Evolutionary conservation across 2,329 filamentous ascomycete species (phyloP), one percentile per base, ranked within the genome.

Genomic region (Aspergillus aculeatinus): DNA sequence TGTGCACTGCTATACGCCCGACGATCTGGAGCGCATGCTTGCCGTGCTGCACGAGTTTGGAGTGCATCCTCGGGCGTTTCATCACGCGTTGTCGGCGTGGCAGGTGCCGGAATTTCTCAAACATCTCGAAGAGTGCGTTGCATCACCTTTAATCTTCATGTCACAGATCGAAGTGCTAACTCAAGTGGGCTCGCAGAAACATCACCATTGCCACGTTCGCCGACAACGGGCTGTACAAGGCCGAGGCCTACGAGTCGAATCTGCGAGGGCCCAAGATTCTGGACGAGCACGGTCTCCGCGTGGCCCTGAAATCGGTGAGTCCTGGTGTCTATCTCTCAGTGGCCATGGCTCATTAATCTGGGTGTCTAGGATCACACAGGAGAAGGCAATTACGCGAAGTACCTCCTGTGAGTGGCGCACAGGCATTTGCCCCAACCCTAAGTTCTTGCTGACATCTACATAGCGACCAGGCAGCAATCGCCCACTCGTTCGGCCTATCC

Each of bases 191-290:
- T 35, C 6, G 14, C 27, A 68, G 62, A 52, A n/a, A 83, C 81
- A 3, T 83, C 80, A 16, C 87, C 84, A n/a, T 76, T n/a, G 66
- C 66, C 9, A 66, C 89, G 3, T 90, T 90, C 66, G 87, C 88
- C 10, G 87, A 90, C 68, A 89, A 87, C 70, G 89, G 89, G 85
- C 88, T 84, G 71, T 90, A 89, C 80, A 89, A 90, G 74, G 80
- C 83, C 1, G 88, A 90, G 74, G 78, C 87, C 0, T 89, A 87
- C 65, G 77, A 84, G 4, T 87, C 82, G 0, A 88, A 86, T 11
- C 85, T 89, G 70, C 84, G 84, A 60, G 87, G 87, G 1, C 87
- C 87, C 27, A 89, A 88, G 69, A 80, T 86, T 4, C 79, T 90
- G 0, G 86, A 86, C 65, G 87, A 89, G 23, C 81, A 84, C 58